phyloP scores from a whole-genome alignment of 768 basidiomycete species.

The Trametes cubensis region DNA sequence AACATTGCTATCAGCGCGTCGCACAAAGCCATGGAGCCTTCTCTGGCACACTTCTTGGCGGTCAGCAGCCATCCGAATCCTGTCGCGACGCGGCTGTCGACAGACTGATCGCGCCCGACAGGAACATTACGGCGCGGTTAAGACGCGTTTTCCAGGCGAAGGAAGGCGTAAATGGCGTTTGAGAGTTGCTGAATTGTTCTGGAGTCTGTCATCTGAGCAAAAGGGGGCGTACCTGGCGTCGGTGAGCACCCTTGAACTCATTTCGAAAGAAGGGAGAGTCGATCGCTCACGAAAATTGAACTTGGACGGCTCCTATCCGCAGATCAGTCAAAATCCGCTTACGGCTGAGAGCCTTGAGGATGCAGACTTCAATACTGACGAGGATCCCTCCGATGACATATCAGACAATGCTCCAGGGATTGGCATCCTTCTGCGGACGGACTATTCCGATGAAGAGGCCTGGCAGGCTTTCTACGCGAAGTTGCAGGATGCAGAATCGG shows the following conservation, averaged over 20 bases:
- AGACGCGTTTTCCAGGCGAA: constrained; percentile 49
- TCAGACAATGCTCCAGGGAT: constrained; percentile 50
- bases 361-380: constrained; percentile 41
- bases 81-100: not conserved
- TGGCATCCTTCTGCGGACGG: constrained; percentile 72
- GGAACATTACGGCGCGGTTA: constrained; percentile 46
- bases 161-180: constrained; percentile 61
- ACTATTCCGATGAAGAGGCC: constrained; percentile 66
- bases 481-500: constrained; percentile 59
- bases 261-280: not conserved
- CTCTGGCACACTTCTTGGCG: constrained; percentile 25
- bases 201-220: constrained; percentile 39
- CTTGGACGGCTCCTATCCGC: not conserved
- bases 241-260: constrained; percentile 12
- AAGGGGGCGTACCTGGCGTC: constrained; percentile 26
- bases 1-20: constrained; percentile 2
- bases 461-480: constrained; percentile 59
- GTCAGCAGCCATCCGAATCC: constrained; percentile 19
- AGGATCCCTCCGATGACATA: constrained; percentile 56
- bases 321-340: constrained; percentile 24
- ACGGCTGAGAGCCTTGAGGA: constrained; percentile 23
- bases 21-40: constrained; percentile 8
- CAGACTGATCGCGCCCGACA: constrained; percentile 14
- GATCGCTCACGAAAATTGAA: not conserved
- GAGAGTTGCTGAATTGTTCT: constrained; percentile 53